Percentiles rank a stretch among this genome's conserved stretches.
Conservation (phyloP, 139 green algal species). For the Chlorella ohadii region DNA sequence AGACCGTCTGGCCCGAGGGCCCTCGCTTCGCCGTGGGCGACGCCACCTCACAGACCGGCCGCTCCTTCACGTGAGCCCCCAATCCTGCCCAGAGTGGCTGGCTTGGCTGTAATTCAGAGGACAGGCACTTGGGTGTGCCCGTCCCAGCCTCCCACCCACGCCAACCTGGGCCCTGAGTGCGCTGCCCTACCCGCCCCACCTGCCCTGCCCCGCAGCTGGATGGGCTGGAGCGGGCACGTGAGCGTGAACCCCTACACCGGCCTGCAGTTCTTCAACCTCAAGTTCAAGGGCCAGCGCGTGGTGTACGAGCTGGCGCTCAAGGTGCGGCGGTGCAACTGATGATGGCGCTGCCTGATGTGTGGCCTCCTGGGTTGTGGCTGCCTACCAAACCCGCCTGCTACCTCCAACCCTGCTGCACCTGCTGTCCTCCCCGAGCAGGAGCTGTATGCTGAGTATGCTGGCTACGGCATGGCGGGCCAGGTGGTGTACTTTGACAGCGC, state of each 20-base stretch:
- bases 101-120: too few relatives aligned
- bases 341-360: too few relatives aligned
- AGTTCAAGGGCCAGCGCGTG: conserved; percentile 44
- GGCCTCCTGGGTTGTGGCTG: too few relatives aligned
- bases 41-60: not conserved
- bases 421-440: conserved; percentile 1
- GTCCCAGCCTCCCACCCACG: too few relatives aligned
- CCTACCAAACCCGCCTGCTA: too few relatives aligned
- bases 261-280: conserved; percentile 38
- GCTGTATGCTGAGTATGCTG: conserved; percentile 38
- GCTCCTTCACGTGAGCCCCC: conserved; percentile 25
- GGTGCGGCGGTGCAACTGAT: too few relatives aligned
- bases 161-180: not conserved
- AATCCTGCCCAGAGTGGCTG: too few relatives aligned
- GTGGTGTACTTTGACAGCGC: conserved; percentile 39
- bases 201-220: not conserved
- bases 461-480: conserved; percentile 37
- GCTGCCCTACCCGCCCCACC: not conserved
- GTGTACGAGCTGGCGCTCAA: conserved; percentile 51
- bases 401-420: too few relatives aligned
- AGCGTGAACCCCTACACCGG: conserved; percentile 35
- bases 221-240: conserved; percentile 49
- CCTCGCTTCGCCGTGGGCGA: conserved; percentile 15
- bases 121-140: too few relatives aligned
- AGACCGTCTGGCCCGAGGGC: conserved; percentile 22